Conservation (phyloP, 2,329 filamentous ascomycete species). For the Aspergillus calidoustus region DNA sequence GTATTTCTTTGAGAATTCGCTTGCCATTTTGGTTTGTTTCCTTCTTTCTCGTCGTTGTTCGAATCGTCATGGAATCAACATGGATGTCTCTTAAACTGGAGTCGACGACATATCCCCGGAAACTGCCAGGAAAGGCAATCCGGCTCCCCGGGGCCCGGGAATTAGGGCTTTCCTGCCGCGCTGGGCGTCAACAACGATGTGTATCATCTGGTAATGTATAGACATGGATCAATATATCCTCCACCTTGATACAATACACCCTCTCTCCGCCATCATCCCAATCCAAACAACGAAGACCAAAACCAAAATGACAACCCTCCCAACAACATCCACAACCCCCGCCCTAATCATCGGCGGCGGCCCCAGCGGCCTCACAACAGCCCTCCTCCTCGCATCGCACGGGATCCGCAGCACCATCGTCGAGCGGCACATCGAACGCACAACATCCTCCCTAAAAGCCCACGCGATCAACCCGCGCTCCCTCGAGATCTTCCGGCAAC, state of each 20-base stretch:
- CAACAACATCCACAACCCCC: not conserved
- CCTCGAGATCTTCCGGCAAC: constrained; percentile 2
- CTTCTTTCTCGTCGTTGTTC: too few species aligned
- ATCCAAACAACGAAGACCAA: too few species aligned
- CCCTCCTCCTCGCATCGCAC: not conserved
- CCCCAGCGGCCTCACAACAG: constrained; percentile 1
- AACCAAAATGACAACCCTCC: not conserved
- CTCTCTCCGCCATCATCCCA: too few species aligned
- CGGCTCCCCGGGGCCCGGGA: too few species aligned
- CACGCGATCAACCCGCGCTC: constrained; percentile 7
- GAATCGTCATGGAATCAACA: too few species aligned
- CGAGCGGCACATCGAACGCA: not conserved
- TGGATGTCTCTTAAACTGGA: too few species aligned
- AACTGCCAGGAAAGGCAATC: not conserved
- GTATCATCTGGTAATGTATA: too few species aligned
- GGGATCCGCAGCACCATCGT: not conserved
- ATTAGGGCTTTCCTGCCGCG: not conserved
- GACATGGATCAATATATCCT: too few species aligned
- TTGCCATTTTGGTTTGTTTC: not conserved
- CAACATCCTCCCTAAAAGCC: not conserved
- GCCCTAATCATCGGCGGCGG: constrained; percentile 8
- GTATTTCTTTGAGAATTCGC: not conserved
- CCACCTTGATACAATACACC: too few species aligned
- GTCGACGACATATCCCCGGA: not conserved
- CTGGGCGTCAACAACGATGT: not conserved